phyloP scores from a whole-genome alignment of 2,329 filamentous ascomycete species.

The Fusarium sororula region DNA sequence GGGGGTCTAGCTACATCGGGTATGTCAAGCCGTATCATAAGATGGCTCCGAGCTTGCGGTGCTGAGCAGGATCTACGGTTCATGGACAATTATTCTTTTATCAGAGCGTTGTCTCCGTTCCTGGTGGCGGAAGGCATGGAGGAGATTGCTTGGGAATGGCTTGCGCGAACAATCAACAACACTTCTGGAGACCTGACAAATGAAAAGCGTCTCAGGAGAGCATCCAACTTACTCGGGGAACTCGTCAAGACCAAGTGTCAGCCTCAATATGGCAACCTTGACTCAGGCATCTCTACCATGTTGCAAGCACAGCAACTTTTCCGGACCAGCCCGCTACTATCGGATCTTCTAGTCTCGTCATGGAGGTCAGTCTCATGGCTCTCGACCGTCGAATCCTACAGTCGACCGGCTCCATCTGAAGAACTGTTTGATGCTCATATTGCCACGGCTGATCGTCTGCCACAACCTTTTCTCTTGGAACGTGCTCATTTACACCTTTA shows the following conservation, averaged over 20 bases:
- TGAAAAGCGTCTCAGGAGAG: slow-evolving; percentile 40
- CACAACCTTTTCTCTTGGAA: slow-evolving; percentile 52
- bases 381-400: slow-evolving; percentile 61
- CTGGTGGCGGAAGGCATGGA: slow-evolving; percentile 63
- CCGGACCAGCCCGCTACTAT: slow-evolving; percentile 47
- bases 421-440: slow-evolving; percentile 63
- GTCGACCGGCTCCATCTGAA: slow-evolving; percentile 56
- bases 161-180: slow-evolving; percentile 52
- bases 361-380: slow-evolving; percentile 62
- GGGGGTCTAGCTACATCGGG: slow-evolving; percentile 52
- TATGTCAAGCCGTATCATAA: slow-evolving; percentile 58
- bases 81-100: slow-evolving; percentile 50
- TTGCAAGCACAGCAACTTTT: slow-evolving; percentile 57
- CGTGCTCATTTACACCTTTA: slow-evolving; percentile 64
- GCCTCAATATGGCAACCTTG: slow-evolving; percentile 53
- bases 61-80: slow-evolving; percentile 58
- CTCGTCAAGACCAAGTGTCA: slow-evolving; percentile 56
- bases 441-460: slow-evolving; percentile 54
- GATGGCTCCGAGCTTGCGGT: slow-evolving; percentile 64
- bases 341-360: slow-evolving; percentile 50
- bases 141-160: slow-evolving; percentile 62
- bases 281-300: slow-evolving; percentile 60
- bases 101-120: slow-evolving; percentile 57
- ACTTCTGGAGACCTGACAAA: slow-evolving; percentile 28
- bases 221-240: slow-evolving; percentile 48